phyloP scores from a whole-genome alignment of 2,329 filamentous ascomycete genomes.

The Trichoderma koningiopsis region DNA sequence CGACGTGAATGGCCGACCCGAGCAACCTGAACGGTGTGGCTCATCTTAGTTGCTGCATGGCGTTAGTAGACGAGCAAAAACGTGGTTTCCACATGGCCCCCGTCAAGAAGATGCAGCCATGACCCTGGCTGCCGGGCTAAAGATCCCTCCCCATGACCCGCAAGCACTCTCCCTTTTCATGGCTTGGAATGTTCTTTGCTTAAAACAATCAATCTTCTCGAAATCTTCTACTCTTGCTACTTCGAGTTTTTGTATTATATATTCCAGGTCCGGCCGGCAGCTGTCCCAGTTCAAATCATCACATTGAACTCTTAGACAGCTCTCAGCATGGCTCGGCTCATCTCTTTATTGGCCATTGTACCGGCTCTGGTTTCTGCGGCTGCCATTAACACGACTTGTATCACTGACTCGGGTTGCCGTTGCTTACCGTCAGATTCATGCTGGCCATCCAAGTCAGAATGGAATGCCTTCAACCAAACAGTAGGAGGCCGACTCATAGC shows the following conservation, averaged over 20 bases:
- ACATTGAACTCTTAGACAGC: neutral
- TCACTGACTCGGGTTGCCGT: conserved; percentile 3
- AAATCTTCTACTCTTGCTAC: neutral
- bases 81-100: conserved; percentile 11
- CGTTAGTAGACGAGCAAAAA: neutral
- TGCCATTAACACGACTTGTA: neutral
- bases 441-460: conserved; percentile 53
- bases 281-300: neutral
- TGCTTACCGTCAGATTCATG: conserved; percentile 54
- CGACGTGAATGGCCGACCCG: neutral
- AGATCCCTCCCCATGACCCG: neutral
- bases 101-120: neutral
- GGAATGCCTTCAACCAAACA: conserved; percentile 55
- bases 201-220: neutral
- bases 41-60: neutral
- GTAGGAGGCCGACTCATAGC: conserved; percentile 53
- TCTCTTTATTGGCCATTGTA: neutral
- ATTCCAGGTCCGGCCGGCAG: neutral
- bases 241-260: neutral
- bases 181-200: neutral
- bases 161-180: neutral
- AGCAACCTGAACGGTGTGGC: neutral
- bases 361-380: neutral
- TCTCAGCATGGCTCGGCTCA: neutral
- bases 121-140: neutral